Base-by-base conservation (phyloP, 2,329 filamentous ascomycete genomes). In the Blumeriella jaapii region DNA sequence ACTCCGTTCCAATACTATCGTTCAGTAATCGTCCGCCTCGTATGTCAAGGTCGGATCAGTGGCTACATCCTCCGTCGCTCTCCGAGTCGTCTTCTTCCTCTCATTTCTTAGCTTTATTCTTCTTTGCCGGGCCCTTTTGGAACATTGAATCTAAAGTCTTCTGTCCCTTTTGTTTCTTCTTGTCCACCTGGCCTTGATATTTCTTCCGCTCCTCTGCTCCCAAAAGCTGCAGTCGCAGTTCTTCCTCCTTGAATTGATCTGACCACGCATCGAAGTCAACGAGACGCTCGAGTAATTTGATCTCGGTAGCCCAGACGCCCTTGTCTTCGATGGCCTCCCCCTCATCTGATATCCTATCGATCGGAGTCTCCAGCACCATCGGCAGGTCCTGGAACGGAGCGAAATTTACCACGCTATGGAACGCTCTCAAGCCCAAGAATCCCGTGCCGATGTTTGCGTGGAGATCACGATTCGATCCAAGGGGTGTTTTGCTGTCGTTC, bases 361-460 rank as follows among this genome's bases (percentile, higher is more conserved):
- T 89, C 5, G 91, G 91, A n/a, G 91, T 98, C 64, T 98, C 91
- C 6, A 98, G 70, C 2, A 98, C 78, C 74, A 98, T 85, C 3
- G 91, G 91, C 51, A 95, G 60, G 16, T 74, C 74, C 47, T 81
- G 71, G 40, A 96, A 81, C 1, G 74, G 65, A 16, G 69, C 64
- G 52, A 85, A 76, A 57, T 96, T 96, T 67, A 96, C 79, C 40
- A 98, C 63, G 54, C 78, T 84, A 61, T 94, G 84, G 59, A 98
- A 98, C 2, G 87, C 82, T 14, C 82, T 73, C 11, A 98, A 68
- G 1, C 91, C 91, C 0, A 98, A 68, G 55, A 93, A 98, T 1
- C 91, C 91, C 0, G 86, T 93, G 16, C 91, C 91, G 44, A 98
- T 96, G 55, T 95, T 96, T 46, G 89, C 86, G 59, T 98, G 91